Evolutionary conservation across 345 rosid genomes (phyloP).

Genomic region (Rhodomyrtus tomentosa): DNA sequence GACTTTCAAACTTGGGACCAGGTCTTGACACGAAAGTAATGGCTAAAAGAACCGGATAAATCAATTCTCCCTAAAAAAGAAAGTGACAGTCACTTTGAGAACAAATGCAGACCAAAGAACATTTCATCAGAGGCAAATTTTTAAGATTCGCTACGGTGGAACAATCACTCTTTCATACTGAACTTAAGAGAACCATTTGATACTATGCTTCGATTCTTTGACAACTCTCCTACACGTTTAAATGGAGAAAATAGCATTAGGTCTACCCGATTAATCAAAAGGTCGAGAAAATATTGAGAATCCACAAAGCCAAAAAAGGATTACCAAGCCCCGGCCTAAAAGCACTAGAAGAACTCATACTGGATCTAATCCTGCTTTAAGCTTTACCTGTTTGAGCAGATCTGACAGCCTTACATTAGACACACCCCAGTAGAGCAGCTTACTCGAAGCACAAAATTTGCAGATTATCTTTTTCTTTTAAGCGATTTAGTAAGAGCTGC

Average conservation of each 20-base stretch:
- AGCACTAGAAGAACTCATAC: background rate
- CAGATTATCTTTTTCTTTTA: slow-evolving; percentile 25
- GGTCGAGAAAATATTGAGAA: background rate
- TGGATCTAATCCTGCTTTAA: background rate
- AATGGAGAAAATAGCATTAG: background rate
- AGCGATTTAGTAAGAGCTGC: slow-evolving; percentile 40
- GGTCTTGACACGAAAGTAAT: background rate
- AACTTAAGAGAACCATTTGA: background rate
- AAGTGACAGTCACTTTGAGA: background rate
- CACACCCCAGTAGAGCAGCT: background rate
- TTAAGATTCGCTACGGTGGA: background rate
- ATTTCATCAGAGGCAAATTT: background rate
- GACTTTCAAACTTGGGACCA: background rate
- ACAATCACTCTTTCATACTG: background rate
- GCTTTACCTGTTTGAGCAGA: background rate
- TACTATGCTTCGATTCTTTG: background rate
- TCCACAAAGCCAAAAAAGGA: background rate
- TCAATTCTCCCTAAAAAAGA: background rate
- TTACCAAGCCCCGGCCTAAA: background rate
- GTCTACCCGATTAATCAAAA: background rate
- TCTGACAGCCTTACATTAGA: background rate
- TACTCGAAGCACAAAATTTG: background rate
- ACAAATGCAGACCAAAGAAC: background rate
- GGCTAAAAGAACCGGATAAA: background rate
- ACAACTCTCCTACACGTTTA: background rate